Evolutionary conservation across 83 land plant species (phyloP), one percentile per base, ranked within the genome.

Genomic region (Isoetes engelmannii): DNA sequence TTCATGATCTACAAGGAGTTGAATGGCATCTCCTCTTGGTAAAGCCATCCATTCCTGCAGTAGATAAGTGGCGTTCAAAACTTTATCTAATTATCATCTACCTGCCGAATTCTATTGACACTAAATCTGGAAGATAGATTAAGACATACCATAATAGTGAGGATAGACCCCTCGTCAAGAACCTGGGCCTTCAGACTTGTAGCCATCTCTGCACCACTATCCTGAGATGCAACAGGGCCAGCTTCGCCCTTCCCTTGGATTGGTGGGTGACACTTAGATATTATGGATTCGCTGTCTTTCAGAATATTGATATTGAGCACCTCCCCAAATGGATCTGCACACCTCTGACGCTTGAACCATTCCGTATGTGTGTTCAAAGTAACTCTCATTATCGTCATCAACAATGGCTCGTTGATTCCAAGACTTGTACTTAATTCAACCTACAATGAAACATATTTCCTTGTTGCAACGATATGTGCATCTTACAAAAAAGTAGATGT

Each of bases 1-100:
- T 71, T 91, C 87, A 65, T 95, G 87, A 66, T 95, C 90, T 5
- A 81, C 83, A 20, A 95, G 87, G 62, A 95, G 88, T 72, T 95
- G 97, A 51, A 95, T 92, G 41, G 99, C 94, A 85, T 95, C 99
- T 42, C 95, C 93, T 77, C 99, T 80, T 15, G 99, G 89, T 82
- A 95, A 75, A 47, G 94, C 99, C 44, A 95, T 83, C 72, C 92
- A 87, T 65, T 95, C 99, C 99, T 95, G 91, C 76, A 82, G 54
- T 51, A 10, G 1, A 59, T 8, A 12, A 12, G 8, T 18, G 9
- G 4, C 0, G 37, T 28, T 28, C 37, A 28, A 28, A 28, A 28
- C 37, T 28, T 28, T 28, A 2, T 0, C 37, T 28, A 28, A 28
- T 28, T 28, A 28, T 28, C 37, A 28, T 28, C 37, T 0, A 28